Conservation (phyloP, 2,329 filamentous ascomycete genomes). For the Sclerotinia subarctica region DNA sequence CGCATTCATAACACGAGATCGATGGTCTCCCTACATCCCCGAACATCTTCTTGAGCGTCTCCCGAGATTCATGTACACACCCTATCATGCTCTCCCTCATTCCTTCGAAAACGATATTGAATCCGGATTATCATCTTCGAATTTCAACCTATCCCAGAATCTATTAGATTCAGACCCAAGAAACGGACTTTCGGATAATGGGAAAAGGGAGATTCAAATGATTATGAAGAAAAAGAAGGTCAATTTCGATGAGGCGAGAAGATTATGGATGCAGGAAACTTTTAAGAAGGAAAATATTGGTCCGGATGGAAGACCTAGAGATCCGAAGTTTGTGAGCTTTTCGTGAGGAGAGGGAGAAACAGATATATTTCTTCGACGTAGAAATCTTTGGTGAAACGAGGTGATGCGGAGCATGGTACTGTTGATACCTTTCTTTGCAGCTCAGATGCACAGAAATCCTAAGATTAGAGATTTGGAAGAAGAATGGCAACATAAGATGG, state of each 20-base stretch:
- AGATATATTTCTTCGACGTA: background rate
- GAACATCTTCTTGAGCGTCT: constrained; percentile 40
- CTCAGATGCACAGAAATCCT: too few species aligned
- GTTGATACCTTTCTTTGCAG: background rate
- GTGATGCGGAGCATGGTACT: background rate
- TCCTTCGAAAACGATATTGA: constrained; percentile 84
- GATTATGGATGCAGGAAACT: constrained; percentile 78
- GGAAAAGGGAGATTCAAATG: constrained; percentile 76
- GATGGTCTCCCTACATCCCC: constrained; percentile 67
- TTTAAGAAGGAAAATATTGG: constrained; percentile 88
- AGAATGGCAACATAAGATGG: background rate
- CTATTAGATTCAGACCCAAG: constrained; percentile 75
- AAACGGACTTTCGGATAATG: constrained; percentile 73
- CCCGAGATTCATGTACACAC: constrained; percentile 54
- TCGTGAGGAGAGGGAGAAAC: constrained; percentile 26
- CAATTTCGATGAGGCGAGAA: constrained; percentile 85
- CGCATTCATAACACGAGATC: constrained; percentile 75
- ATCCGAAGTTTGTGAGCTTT: constrained; percentile 96
- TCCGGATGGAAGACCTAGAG: constrained; percentile 78
- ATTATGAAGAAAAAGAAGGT: constrained; percentile 88
- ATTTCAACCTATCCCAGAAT: constrained; percentile 81
- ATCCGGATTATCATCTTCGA: constrained; percentile 75
- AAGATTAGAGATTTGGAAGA: background rate
- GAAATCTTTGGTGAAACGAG: background rate
- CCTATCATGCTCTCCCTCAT: constrained; percentile 74